These are phyloP conservation scores for Pholiota molesta DNA, from an alignment of 768 basidiomycete genomes.

Conservation along the genomic window DNA sequence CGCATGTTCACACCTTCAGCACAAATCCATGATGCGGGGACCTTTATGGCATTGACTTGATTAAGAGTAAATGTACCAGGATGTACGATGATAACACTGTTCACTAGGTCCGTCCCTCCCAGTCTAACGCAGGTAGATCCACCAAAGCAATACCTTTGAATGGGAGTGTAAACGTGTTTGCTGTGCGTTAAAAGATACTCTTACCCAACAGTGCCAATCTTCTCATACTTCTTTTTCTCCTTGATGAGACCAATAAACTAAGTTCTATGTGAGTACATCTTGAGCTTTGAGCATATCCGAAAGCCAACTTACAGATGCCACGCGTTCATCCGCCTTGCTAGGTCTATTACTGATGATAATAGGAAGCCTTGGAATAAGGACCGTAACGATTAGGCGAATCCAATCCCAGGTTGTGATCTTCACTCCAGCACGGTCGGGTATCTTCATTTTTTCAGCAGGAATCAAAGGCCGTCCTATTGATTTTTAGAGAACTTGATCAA, in stretches of 20 bases:
- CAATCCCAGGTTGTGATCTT: constrained; percentile 31
- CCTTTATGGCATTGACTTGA: constrained; percentile 39
- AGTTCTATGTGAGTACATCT: background rate
- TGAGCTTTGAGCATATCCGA: background rate
- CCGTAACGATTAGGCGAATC: constrained; percentile 27
- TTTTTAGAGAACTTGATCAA: background rate
- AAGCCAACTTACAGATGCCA: constrained; percentile 30
- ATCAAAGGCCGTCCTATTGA: constrained; percentile 33
- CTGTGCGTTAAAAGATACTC: background rate
- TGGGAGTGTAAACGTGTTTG: background rate
- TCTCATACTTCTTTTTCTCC: constrained; percentile 42
- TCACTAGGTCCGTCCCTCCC: constrained; percentile 35
- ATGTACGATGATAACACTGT: constrained; percentile 45
- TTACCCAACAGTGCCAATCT: constrained; percentile 48
- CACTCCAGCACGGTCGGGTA: constrained; percentile 36
- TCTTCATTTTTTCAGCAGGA: constrained; percentile 24
- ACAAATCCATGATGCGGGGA: constrained; percentile 42
- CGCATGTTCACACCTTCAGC: constrained; percentile 36
- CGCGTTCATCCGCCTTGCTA: constrained; percentile 32
- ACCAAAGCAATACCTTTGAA: constrained; percentile 45
- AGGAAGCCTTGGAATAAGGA: constrained; percentile 27
- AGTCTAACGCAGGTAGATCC: constrained; percentile 41
- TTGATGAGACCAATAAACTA: constrained; percentile 42
- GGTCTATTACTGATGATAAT: constrained; percentile 34
- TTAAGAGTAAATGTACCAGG: constrained; percentile 37